Evolutionary conservation across 495 filamentous ascomycete genomes (phyloP).

Genomic region (Tirmania nivea): DNA sequence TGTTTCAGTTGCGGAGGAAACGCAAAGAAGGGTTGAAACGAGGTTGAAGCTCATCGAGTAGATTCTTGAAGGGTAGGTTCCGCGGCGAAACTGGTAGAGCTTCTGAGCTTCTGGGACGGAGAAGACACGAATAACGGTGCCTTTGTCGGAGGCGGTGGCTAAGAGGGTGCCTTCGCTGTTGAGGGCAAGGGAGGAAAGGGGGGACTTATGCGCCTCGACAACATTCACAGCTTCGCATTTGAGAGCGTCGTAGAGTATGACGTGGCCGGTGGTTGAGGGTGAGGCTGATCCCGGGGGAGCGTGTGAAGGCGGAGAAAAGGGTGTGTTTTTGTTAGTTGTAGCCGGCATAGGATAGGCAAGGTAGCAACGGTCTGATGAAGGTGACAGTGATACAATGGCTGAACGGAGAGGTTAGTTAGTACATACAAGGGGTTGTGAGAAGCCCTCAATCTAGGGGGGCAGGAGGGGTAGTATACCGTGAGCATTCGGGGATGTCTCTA

Average conservation of each 20-base stretch:
- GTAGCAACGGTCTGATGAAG: conserved; percentile 87
- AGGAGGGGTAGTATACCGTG: conserved; percentile 31
- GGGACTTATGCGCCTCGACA: conserved; percentile 82
- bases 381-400: conserved; percentile 82
- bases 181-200: conserved; percentile 66
- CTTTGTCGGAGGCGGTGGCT: conserved; percentile 89
- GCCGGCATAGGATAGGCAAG: conserved; percentile 74
- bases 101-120: conserved; percentile 73
- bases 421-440: neutral
- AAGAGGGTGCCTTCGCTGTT: conserved; percentile 85
- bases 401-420: conserved; percentile 5
- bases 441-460: neutral
- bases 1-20: conserved; percentile 88
- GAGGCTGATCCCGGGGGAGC: conserved; percentile 54
- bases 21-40: conserved; percentile 75
- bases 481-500: conserved; percentile 82
- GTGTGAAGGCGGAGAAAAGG: conserved; percentile 52
- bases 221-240: conserved; percentile 83
- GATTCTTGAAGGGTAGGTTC: conserved; percentile 81
- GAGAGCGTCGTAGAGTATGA: conserved; percentile 71
- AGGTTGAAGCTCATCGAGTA: conserved; percentile 99
- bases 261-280: conserved; percentile 71
- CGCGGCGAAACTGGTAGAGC: conserved; percentile 82
- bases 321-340: conserved; percentile 39
- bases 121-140: conserved; percentile 91